These are phyloP conservation scores for Microstroma glucosiphilum DNA, from an alignment of 1,284 basidiomycete genomes.

Conservation along the genomic window DNA sequence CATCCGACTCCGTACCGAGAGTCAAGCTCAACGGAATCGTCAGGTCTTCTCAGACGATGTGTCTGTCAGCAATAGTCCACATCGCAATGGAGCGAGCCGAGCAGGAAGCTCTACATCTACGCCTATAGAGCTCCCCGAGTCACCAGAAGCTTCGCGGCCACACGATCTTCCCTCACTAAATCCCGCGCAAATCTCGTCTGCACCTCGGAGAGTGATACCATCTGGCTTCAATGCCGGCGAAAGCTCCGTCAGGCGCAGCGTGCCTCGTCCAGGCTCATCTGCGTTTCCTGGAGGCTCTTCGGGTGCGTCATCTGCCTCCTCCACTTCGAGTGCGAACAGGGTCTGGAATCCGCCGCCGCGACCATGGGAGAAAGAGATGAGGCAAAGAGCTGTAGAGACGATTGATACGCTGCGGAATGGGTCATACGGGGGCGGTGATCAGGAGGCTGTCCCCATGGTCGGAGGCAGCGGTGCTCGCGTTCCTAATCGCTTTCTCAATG, in stretches of 20 bases:
- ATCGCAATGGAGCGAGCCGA: neutral
- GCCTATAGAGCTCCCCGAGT: neutral
- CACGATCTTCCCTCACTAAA: neutral
- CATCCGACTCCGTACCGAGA: slow-evolving; percentile 15
- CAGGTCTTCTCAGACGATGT: neutral
- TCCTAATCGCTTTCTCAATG: slow-evolving; percentile 31
- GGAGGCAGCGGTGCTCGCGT: slow-evolving; percentile 39
- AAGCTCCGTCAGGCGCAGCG: neutral
- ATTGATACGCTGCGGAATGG: neutral
- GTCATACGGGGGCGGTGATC: too few species aligned
- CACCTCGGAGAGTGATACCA: neutral
- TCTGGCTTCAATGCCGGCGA: too few species aligned
- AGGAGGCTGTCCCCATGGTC: slow-evolving; percentile 14
- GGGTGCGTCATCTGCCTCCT: neutral
- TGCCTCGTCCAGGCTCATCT: neutral
- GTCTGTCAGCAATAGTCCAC: neutral
- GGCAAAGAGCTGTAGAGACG: neutral
- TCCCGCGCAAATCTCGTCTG: neutral
- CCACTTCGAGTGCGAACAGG: neutral
- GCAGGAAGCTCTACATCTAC: neutral
- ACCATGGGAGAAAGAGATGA: slow-evolving; percentile 10
- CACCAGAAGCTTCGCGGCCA: too few species aligned
- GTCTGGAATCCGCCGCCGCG: slow-evolving; percentile 18
- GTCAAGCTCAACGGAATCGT: neutral
- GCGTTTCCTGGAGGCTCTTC: neutral